phyloP scores from a whole-genome alignment of 805 yeast genomes.

The Priceomyces fermenticarens region DNA sequence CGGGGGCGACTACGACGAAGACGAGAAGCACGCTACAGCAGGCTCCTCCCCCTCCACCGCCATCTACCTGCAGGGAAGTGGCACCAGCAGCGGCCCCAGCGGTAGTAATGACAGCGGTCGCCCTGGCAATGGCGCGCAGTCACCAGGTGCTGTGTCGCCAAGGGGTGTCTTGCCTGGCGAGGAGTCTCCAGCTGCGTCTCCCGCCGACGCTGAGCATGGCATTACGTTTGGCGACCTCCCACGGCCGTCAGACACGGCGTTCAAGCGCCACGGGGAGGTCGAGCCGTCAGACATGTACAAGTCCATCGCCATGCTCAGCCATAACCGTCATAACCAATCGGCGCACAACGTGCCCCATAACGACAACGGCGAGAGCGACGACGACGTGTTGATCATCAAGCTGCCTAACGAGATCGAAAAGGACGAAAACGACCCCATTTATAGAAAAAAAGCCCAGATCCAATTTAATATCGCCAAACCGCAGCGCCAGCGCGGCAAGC shows the following conservation, averaged over 20 bases:
- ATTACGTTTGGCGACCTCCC: constrained; percentile 64
- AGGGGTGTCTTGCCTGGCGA: too few species aligned
- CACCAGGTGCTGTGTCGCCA: too few species aligned
- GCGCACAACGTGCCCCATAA: constrained; percentile 28
- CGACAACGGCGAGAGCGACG: constrained; percentile 42
- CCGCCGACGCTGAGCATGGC: constrained; percentile 17
- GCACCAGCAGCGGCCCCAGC: too few species aligned
- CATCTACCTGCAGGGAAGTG: background rate
- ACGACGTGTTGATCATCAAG: constrained; percentile 68
- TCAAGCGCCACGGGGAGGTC: constrained; percentile 33
- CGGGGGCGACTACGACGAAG: constrained; percentile 19
- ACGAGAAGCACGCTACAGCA: constrained; percentile 4
- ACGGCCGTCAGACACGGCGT: constrained; percentile 40
- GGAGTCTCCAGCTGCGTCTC: constrained; percentile 14
- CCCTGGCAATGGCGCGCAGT: background rate
- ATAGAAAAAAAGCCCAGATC: constrained; percentile 25
- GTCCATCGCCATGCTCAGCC: constrained; percentile 79
- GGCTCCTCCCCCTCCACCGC: background rate
- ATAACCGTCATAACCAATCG: constrained; percentile 18
- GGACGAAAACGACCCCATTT: constrained; percentile 32
- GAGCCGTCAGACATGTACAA: constrained; percentile 82
- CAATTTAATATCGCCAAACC: constrained; percentile 20
- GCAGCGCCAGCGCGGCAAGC: constrained; percentile 12
- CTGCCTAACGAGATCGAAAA: constrained; percentile 73
- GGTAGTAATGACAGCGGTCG: too few species aligned